Percentiles rank a stretch among this genome's conserved stretches.
phyloP scores from a whole-genome alignment of 805 yeast genomes.

The Soucietia sequanensis region DNA sequence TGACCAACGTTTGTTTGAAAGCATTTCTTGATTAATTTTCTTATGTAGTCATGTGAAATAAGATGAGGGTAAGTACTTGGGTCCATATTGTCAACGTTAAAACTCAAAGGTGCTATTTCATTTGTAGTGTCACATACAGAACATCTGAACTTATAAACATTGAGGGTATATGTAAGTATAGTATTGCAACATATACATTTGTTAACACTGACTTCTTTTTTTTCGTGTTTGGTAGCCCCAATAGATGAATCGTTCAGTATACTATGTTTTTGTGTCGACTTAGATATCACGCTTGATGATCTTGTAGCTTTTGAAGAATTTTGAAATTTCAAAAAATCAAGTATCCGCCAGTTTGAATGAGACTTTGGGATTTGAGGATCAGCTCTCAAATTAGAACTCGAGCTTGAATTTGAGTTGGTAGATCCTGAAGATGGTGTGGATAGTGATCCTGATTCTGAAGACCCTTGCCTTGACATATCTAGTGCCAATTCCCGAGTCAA shows the following conservation, averaged over 20 bases:
- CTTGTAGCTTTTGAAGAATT: background rate
- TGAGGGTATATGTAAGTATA: conserved; percentile 27
- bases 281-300: background rate
- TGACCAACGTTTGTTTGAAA: conserved; percentile 8
- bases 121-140: conserved; percentile 58
- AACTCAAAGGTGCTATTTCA: background rate
- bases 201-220: conserved; percentile 16
- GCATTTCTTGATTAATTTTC: conserved; percentile 33
- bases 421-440: no score
- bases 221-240: conserved; percentile 5
- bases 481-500: no score
- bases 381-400: no score
- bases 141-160: conserved; percentile 50
- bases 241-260: no score
- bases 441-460: no score
- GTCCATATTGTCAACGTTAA: background rate
- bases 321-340: conserved; percentile 16
- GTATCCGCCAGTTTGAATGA: conserved; percentile 5
- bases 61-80: conserved; percentile 10
- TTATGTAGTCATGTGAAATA: conserved; percentile 32
- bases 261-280: background rate
- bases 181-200: conserved; percentile 41
- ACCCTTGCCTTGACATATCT: no score
- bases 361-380: background rate
- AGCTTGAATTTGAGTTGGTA: no score